These are phyloP conservation scores for Meripilus lineatus DNA, from an alignment of 1,284 basidiomycete genomes.

Conservation along the genomic window DNA sequence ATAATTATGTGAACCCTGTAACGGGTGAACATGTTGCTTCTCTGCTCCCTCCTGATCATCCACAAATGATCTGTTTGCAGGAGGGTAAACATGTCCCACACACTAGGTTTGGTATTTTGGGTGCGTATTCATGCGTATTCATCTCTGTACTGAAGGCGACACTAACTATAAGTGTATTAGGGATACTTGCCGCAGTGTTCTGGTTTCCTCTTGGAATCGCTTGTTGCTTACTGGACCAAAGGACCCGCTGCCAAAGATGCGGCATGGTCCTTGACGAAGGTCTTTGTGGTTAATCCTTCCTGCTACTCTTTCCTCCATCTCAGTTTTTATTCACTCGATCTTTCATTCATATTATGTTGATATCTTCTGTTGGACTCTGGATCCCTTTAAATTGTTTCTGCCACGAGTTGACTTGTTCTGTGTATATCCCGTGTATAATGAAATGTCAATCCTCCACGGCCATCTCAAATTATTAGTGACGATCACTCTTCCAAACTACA, in stretches of 20 bases:
- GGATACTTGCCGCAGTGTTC: slow-evolving; percentile 69
- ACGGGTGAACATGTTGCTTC: slow-evolving; percentile 46
- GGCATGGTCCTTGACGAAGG: slow-evolving; percentile 32
- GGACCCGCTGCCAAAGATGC: slow-evolving; percentile 60
- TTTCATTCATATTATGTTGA: too few species aligned
- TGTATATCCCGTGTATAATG: too few species aligned
- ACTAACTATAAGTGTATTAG: slow-evolving; percentile 30
- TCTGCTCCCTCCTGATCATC: slow-evolving; percentile 65
- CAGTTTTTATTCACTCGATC: too few species aligned
- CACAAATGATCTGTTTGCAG: slow-evolving; percentile 77
- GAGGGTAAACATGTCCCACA: slow-evolving; percentile 58
- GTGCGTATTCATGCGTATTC: slow-evolving; percentile 34
- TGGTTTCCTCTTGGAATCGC: slow-evolving; percentile 81
- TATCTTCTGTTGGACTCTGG: too few species aligned
- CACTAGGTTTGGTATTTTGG: slow-evolving; percentile 62
- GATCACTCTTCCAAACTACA: too few species aligned
- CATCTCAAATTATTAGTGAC: too few species aligned
- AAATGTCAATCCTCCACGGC: too few species aligned
- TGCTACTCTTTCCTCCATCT: neutral
- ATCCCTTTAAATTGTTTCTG: too few species aligned
- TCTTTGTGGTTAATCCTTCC: slow-evolving; percentile 26
- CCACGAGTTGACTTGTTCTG: too few species aligned
- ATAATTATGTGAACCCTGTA: slow-evolving; percentile 40
- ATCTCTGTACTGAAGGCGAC: neutral
- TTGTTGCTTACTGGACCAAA: slow-evolving; percentile 66